These are phyloP conservation scores for Stipa capillata DNA, from an alignment of 176 grass and related monocot genomes.

Conservation along the genomic window DNA sequence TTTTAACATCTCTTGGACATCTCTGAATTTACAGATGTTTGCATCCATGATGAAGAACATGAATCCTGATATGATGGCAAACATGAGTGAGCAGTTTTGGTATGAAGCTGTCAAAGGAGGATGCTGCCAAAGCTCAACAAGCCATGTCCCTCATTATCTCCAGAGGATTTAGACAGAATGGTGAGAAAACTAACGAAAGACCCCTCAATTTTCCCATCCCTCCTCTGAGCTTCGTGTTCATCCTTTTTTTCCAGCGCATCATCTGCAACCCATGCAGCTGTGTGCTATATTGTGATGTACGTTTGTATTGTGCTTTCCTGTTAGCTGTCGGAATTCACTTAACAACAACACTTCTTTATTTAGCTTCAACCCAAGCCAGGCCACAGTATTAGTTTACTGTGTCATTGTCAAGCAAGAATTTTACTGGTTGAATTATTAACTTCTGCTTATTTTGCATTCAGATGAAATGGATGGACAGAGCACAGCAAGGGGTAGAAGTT, in stretches of 20 bases:
- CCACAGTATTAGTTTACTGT: not conserved
- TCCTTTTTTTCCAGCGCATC: not conserved
- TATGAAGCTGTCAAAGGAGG: conserved; percentile 78
- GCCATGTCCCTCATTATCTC: conserved; percentile 70
- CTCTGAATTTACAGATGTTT: conserved; percentile 56
- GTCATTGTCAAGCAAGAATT: not conserved
- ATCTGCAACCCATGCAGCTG: not conserved
- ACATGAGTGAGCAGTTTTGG: conserved; percentile 77
- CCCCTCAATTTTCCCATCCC: not conserved
- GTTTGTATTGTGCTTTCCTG: not conserved
- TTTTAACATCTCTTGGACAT: conserved; percentile 7
- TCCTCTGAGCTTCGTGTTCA: not conserved
- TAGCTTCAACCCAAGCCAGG: not conserved
- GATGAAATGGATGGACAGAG: conserved; percentile 70
- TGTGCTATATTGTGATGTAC: not conserved
- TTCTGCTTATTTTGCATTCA: conserved; percentile 33
- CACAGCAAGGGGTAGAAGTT: conserved; percentile 57
- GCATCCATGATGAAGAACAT: conserved; percentile 79
- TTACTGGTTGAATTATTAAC: not conserved
- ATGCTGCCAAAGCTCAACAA: conserved; percentile 69
- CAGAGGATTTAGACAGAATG: conserved; percentile 81
- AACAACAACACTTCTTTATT: not conserved
- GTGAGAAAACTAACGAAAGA: conserved; percentile 27
- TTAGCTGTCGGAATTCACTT: not conserved
- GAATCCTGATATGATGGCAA: conserved; percentile 83